Evolutionary conservation across 208 protist species (phyloP).

Genomic region (Wallacemonas rigidus): DNA sequence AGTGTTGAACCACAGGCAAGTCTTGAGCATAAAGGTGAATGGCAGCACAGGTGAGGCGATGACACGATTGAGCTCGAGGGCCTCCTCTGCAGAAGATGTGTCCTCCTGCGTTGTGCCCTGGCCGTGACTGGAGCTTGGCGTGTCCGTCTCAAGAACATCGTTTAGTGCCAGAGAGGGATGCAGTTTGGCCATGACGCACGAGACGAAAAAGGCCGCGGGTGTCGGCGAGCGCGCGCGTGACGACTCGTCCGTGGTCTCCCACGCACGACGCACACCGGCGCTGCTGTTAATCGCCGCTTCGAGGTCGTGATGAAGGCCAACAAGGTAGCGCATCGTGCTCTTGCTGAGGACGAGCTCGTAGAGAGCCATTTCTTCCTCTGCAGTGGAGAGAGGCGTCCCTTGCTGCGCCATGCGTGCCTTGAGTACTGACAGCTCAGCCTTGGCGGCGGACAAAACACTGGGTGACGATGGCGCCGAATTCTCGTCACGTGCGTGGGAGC

Average conservation of each 20-base stretch:
- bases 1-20: conserved; percentile 82
- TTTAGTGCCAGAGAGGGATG: not conserved
- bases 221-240: not conserved
- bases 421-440: conserved; percentile 51
- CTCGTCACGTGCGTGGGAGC: not conserved
- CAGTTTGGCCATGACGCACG: conserved; percentile 11
- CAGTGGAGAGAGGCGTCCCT: conserved; percentile 37
- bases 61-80: conserved; percentile 28
- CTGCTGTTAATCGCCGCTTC: conserved; percentile 58
- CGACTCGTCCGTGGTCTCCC: not conserved
- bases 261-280: conserved; percentile 17
- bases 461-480: not conserved
- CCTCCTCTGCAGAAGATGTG: conserved; percentile 18
- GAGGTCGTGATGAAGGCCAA: conserved; percentile 79
- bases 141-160: not conserved
- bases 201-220: conserved; percentile 16
- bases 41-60: conserved; percentile 70
- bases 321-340: conserved; percentile 82
- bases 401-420: conserved; percentile 45
- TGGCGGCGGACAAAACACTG: not conserved
- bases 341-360: conserved; percentile 74
- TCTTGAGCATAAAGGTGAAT: conserved; percentile 92
- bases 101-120: no score
- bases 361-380: conserved; percentile 67
- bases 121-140: not conserved